phyloP scores from a whole-genome alignment of 2,329 filamentous ascomycete species.

The Diaporthe sp. region DNA sequence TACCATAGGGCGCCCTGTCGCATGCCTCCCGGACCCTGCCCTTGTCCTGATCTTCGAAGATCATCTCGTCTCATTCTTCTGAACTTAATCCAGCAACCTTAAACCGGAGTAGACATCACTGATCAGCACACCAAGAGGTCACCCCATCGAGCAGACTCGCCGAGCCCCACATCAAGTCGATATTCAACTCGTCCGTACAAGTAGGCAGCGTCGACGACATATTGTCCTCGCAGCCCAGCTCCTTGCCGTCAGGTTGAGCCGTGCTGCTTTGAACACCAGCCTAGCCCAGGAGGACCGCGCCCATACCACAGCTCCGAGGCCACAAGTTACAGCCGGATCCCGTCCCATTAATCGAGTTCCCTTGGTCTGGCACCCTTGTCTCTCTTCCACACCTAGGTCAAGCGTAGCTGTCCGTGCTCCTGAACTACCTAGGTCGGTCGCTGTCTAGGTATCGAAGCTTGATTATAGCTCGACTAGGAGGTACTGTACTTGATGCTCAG shows the following conservation, averaged over 20 bases:
- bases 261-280: not conserved
- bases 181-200: not conserved
- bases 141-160: conserved; percentile 3
- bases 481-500: conserved; percentile 22
- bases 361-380: not conserved
- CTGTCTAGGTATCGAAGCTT: conserved; percentile 16
- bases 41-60: conserved; percentile 29
- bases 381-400: conserved; percentile 26
- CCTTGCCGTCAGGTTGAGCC: not conserved
- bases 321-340: conserved; percentile 6
- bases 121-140: conserved; percentile 25
- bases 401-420: conserved; percentile 26
- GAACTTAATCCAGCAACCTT: conserved; percentile 27
- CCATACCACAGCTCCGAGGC: not conserved
- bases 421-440: conserved; percentile 10
- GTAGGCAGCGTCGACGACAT: not conserved
- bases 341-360: not conserved
- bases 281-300: conserved; percentile 4
- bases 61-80: conserved; percentile 30
- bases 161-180: conserved; percentile 15
- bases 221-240: conserved; percentile 7
- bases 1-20: conserved; percentile 10
- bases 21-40: conserved; percentile 7
- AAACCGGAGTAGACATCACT: conserved; percentile 22
- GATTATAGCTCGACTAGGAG: conserved; percentile 20